Base-by-base conservation (phyloP, 1,139 yeast genomes). In the Candida smagusa region DNA sequence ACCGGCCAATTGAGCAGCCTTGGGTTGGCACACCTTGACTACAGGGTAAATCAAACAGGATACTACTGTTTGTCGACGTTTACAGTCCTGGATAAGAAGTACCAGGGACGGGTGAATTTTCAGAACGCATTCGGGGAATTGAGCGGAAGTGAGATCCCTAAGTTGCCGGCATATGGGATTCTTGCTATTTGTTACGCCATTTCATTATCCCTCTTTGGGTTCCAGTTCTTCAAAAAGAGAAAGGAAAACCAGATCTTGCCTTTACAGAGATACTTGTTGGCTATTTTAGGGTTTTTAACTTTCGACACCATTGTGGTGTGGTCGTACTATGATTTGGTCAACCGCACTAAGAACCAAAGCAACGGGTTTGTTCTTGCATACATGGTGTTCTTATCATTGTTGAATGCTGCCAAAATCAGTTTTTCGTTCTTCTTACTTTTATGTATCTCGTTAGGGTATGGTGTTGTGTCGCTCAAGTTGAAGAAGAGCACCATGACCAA, bases 81-180 rank as follows among this genome's bases (percentile, higher is more conserved):
- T 48, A 70, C 81, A 16, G 59, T 70, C 12, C 54, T 58, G 9
- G 57, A 58, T 26, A 55, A 68, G 26, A 65, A 72, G 31, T 92
- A 83, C 59, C 61, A 70, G 36, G 87, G 92, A 9, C 63, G 65
- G 19, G 82, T 84, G 30, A 81, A 81, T 52, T 92, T 87, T 63
- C 94, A 88, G 64, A 90, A 89, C 62, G 87, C 97, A 2, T 92
- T 76, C 62, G 98, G 98, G 39, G 78, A 86, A 45, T 69, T 92
- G 43, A 78, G 95, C 28, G 98, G 96, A 4, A 72, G 92, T 36
- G 96, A 92, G 58, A 84, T 88, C 47, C 96, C 97, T 21, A 88
- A 90, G 54, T 72, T 92, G 46, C 89, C 96, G 4, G 79, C 90
- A 27, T 94, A 87, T 58, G 97, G 96, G 1, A 77, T 86, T 21